Evolutionary conservation across 2,329 filamentous ascomycete genomes (phyloP), one percentile per base, ranked within the genome.

Genomic region (Fusarium pininemorale): DNA sequence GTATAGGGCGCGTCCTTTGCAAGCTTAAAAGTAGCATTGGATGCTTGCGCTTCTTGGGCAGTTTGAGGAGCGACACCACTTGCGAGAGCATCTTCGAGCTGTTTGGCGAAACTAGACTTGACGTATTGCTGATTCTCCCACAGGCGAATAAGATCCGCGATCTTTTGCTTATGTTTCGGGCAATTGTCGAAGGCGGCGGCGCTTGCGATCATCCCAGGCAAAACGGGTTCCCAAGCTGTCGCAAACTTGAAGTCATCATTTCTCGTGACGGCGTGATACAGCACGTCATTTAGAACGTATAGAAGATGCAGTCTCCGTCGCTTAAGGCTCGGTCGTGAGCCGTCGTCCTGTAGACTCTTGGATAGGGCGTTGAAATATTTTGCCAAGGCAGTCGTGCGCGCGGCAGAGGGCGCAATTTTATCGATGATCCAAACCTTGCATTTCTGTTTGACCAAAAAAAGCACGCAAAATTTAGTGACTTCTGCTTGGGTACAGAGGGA

Each of bases 381-480:
- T 76, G 90, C 93, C 75, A 97, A 84, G 47, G 91, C 89, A 66
- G 86, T 84, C 74, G 90, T 88, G 77, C 94, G 91, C 75, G 88
- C 85, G 64, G 88, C 82, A 68, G 94, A 96, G 66, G 88, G 87
- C 77, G 90, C 87, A 80, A 96, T 86, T 84, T 94, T 90, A 77
- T 88, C 88, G 80, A 95, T 84, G 79, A 96, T 92, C 94, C 94
- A 97, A 84, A 89, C 87, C 89, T 95, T 97, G 89, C 93, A 95
- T 87, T 90, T 93, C 95, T 97, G 90, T 84, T 66, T 76, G 75
- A 82, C 67, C 73, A 70, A 71, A 75, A 69, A 75, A 69, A 60
- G 70, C 58, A 63, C 65, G 50, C 55, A 78, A 76, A 77, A 66
- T 78, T 78, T 78, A 79, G 77, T 77, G 74, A 68, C 69, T 70